A percentile compares a stretch with the other conserved stretches of the same genome.
Conservation (phyloP, 257 asterid species). For the Orobanche coerulescens region DNA sequence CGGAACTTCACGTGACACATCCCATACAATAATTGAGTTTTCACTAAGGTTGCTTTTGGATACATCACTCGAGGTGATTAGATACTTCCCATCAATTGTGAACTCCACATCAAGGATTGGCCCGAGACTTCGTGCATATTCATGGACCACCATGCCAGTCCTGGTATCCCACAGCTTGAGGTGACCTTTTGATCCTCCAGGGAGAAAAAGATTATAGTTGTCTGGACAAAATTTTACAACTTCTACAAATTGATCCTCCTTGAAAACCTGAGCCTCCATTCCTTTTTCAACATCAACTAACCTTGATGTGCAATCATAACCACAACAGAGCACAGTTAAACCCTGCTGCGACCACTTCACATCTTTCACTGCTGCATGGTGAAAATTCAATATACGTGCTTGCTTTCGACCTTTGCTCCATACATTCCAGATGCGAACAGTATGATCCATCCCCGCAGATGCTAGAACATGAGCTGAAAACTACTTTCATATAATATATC, state of each 20-base stretch:
- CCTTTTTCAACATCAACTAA: constrained; percentile 74
- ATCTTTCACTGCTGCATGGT: constrained; percentile 77
- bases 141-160: constrained; percentile 59
- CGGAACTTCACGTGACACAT: constrained; percentile 70
- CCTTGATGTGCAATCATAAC: constrained; percentile 84
- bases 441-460: constrained; percentile 83
- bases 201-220: constrained; percentile 57
- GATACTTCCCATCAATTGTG: constrained; percentile 54
- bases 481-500: constrained; percentile 34
- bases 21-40: constrained; percentile 89
- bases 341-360: constrained; percentile 82
- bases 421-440: constrained; percentile 77
- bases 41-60: constrained; percentile 78
- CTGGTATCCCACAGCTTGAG: constrained; percentile 83
- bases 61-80: constrained; percentile 76
- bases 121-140: constrained; percentile 61
- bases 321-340: constrained; percentile 69
- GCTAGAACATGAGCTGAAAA: constrained; percentile 91
- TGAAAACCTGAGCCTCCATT: constrained; percentile 49
- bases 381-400: constrained; percentile 45
- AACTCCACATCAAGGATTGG: constrained; percentile 87
- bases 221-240: constrained; percentile 67
- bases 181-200: constrained; percentile 93
- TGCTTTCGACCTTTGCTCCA: constrained; percentile 64
- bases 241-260: constrained; percentile 80